A percentile compares a stretch with the other conserved stretches of the same genome.
Conservation (phyloP, 225 moss, liverwort and hornwort species). For the Takakia lepidozioides region DNA sequence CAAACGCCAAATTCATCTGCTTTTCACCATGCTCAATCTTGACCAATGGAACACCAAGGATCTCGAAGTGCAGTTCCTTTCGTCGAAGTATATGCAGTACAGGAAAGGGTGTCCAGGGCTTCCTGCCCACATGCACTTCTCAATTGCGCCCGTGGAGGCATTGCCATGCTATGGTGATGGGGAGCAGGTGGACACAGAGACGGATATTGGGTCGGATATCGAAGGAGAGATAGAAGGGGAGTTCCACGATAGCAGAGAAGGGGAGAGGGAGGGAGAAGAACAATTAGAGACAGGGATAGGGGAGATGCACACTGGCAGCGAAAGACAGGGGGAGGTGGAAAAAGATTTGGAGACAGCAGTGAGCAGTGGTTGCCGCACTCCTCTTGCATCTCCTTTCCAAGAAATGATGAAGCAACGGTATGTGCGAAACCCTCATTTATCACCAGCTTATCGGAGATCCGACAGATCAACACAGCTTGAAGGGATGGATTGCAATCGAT, state of each 20-base stretch:
- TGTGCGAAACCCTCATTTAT: conserved; percentile 6
- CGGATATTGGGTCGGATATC: conserved; percentile 17
- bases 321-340: conserved; percentile 1
- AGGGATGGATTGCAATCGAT: too few species aligned
- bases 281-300: too few species aligned
- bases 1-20: conserved; percentile 46
- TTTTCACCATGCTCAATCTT: conserved; percentile 59
- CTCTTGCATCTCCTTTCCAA: too few species aligned
- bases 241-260: conserved; percentile 18
- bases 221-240: conserved; percentile 29
- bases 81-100: conserved; percentile 40
- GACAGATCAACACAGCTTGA: too few species aligned
- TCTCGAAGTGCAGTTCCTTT: conserved; percentile 52
- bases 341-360: conserved; percentile 6
- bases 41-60: conserved; percentile 56
- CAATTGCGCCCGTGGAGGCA: conserved; percentile 47
- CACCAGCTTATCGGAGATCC: conserved; percentile 4
- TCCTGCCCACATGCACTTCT: conserved; percentile 59
- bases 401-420: too few species aligned
- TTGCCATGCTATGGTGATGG: conserved; percentile 25
- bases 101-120: conserved; percentile 54
- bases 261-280: neutral
- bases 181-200: conserved; percentile 35
- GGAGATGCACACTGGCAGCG: too few species aligned
- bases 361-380: too few species aligned